These are phyloP conservation scores for Penicillium sp. DNA, from an alignment of 2,329 filamentous ascomycete genomes.

Conservation along the genomic window DNA sequence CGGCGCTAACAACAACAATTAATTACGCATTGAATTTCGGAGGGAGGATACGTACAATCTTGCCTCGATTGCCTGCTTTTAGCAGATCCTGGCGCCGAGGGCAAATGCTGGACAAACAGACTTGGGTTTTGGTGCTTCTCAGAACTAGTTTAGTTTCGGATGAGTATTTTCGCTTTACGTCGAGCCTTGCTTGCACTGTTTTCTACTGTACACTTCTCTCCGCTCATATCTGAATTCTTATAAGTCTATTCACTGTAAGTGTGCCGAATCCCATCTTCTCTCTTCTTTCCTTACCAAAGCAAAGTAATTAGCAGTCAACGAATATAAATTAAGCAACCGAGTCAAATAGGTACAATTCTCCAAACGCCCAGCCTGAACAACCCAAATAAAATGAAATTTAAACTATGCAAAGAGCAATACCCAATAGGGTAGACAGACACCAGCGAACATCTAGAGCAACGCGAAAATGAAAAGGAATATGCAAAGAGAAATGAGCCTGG, in stretches of 20 bases:
- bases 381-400: not conserved
- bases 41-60: not conserved
- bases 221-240: not conserved
- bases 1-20: conserved; percentile 85
- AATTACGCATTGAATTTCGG: conserved; percentile 26
- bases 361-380: not conserved
- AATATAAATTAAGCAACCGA: not conserved
- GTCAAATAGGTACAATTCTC: not conserved
- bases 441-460: not conserved
- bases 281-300: not conserved
- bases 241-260: not conserved
- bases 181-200: not conserved
- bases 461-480: not conserved
- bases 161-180: not conserved
- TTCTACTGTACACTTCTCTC: not conserved
- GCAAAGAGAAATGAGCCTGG: not conserved
- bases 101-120: not conserved
- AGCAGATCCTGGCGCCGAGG: not conserved
- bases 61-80: not conserved
- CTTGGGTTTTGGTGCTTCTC: conserved; percentile 3
- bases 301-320: not conserved
- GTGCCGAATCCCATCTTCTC: not conserved
- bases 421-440: not conserved
- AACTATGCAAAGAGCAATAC: not conserved
- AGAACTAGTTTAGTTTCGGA: conserved; percentile 2